These are phyloP conservation scores for Gloeopeniophorella convolvens DNA, from an alignment of 768 basidiomycete genomes.

Conservation along the genomic window DNA sequence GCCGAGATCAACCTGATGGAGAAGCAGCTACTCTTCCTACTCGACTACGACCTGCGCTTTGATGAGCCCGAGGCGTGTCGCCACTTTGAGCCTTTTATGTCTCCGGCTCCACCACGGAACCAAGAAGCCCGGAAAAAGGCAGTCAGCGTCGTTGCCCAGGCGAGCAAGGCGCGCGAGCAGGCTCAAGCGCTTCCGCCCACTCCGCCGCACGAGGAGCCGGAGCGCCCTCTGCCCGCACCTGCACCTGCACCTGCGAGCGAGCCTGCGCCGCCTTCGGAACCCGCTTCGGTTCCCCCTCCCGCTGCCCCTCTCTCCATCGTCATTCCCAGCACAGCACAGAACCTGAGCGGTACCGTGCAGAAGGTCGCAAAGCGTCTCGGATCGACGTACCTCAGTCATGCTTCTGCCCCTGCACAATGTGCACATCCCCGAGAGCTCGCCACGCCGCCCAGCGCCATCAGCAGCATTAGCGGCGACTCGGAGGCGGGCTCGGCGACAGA, in stretches of 20 bases:
- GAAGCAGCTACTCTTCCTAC: slow-evolving; percentile 85
- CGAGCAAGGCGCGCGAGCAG: slow-evolving; percentile 46
- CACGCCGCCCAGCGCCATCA: slow-evolving; percentile 13
- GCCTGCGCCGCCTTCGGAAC: neutral
- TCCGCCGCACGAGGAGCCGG: slow-evolving; percentile 32
- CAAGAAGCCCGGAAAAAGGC: slow-evolving; percentile 45
- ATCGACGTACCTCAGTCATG: slow-evolving; percentile 30
- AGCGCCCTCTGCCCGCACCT: slow-evolving; percentile 22
- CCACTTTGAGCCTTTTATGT: slow-evolving; percentile 66
- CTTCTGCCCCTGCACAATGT: slow-evolving; percentile 17
- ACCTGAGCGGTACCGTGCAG: slow-evolving; percentile 48
- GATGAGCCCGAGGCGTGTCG: slow-evolving; percentile 68
- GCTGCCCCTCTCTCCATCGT: slow-evolving; percentile 24
- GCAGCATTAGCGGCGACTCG: slow-evolving; percentile 18
- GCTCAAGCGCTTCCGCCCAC: slow-evolving; percentile 38
- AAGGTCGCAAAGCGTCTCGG: slow-evolving; percentile 55
- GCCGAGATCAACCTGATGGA: slow-evolving; percentile 94
- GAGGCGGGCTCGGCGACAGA: slow-evolving; percentile 14
- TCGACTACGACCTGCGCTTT: slow-evolving; percentile 91
- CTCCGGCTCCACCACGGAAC: slow-evolving; percentile 17
- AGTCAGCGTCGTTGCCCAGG: slow-evolving; percentile 48
- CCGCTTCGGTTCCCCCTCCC: neutral
- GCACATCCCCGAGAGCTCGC: neutral
- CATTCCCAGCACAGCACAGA: slow-evolving; percentile 22
- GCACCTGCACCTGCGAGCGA: slow-evolving; percentile 1